phyloP scores from a whole-genome alignment of 805 yeast species.

The Hanseniaspora thailandica region DNA sequence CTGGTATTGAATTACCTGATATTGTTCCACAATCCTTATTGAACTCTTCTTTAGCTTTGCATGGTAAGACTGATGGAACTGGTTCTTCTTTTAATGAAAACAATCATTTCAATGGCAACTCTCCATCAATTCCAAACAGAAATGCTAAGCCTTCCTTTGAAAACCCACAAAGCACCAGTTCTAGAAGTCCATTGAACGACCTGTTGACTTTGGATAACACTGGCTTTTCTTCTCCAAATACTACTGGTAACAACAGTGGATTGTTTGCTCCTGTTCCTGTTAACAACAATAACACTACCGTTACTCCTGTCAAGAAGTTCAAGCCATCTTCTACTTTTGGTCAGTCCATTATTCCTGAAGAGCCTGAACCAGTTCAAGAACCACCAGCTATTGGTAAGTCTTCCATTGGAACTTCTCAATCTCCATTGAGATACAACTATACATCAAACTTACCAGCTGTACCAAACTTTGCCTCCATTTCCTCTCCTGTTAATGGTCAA shows the following conservation, averaged over 20 bases:
- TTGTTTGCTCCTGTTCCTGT: constrained; percentile 27
- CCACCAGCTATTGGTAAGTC: constrained; percentile 28
- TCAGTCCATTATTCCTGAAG: constrained; percentile 43
- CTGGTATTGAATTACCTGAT: constrained; percentile 69
- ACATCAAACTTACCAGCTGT: constrained; percentile 24
- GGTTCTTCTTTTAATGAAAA: constrained; percentile 20
- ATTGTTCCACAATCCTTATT: constrained; percentile 59
- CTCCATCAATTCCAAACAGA: constrained; percentile 28
- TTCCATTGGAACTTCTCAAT: constrained; percentile 31
- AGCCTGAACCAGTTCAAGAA: constrained; percentile 20
- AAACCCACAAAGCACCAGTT: constrained; percentile 16
- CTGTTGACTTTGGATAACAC: constrained; percentile 44
- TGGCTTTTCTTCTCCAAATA: constrained; percentile 35
- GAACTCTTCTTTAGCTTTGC: constrained; percentile 27
- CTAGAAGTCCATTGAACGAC: constrained; percentile 50
- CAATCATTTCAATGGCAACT: constrained; percentile 11
- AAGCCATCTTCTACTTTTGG: constrained; percentile 83
- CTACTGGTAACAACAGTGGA: constrained; percentile 13
- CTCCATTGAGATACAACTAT: constrained; percentile 17
- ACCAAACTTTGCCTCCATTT: constrained; percentile 25
- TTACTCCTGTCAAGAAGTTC: constrained; percentile 37
- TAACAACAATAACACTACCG: constrained; percentile 21
- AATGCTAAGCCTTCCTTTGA: constrained; percentile 30
- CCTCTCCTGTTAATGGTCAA: constrained; percentile 16
- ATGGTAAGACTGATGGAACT: constrained; percentile 12